Conservation (phyloP, 768 basidiomycete genomes). For the Clavaria fumosa region DNA sequence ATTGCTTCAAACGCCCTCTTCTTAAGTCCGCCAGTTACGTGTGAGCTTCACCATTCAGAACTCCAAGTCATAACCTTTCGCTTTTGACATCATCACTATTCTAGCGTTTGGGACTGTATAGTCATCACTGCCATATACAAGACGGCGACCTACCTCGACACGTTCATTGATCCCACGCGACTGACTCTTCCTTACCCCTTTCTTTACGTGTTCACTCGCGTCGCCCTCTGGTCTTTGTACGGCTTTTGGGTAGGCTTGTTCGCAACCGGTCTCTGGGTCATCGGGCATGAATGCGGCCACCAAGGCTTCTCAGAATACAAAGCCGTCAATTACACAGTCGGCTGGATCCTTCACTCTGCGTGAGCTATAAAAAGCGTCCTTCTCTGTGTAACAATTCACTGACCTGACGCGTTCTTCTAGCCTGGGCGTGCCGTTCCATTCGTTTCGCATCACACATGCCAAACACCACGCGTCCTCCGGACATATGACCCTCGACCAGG, state of each 20-base stretch:
- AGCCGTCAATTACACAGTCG: constrained; percentile 79
- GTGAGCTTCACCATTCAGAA: constrained; percentile 27
- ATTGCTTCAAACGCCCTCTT: constrained; percentile 86
- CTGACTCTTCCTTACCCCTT: constrained; percentile 42
- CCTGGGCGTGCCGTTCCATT: constrained; percentile 91
- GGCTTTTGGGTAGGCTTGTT: constrained; percentile 73
- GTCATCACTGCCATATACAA: constrained; percentile 60
- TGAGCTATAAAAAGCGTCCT: too few relatives aligned
- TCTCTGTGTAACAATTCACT: too few relatives aligned
- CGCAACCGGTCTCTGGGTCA: constrained; percentile 85
- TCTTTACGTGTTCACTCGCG: constrained; percentile 44
- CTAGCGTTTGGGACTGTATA: constrained; percentile 58
- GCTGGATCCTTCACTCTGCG: constrained; percentile 87
- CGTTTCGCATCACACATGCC: constrained; percentile 88
- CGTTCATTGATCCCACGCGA: constrained; percentile 39
- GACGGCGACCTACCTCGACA: constrained; percentile 47
- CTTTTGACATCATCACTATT: constrained; percentile 1
- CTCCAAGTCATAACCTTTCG: not conserved
- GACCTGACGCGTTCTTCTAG: constrained; percentile 22
- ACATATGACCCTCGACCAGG: constrained; percentile 91
- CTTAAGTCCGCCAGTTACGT: constrained; percentile 64
- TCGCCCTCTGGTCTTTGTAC: constrained; percentile 69
- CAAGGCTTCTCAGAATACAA: constrained; percentile 93
- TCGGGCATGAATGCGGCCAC: constrained; percentile 93
- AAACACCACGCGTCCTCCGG: constrained; percentile 93